A percentile compares a stretch with the other conserved stretches of the same genome.
Conservation (phyloP, 2,329 filamentous ascomycete species). For the Dactylellina drechsleri region DNA sequence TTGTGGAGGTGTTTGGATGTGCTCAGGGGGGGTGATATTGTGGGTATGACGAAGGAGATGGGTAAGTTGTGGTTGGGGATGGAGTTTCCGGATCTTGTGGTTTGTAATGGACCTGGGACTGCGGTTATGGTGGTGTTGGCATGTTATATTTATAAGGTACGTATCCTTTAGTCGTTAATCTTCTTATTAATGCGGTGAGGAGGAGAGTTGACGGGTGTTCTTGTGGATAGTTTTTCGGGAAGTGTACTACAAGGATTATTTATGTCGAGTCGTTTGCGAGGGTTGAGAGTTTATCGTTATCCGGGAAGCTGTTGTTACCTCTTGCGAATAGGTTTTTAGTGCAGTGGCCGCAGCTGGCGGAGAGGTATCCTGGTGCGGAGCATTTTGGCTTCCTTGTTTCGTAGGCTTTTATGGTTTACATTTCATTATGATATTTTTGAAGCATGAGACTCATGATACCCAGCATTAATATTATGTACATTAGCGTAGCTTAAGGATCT, state of each 20-base stretch:
- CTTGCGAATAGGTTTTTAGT: conserved; percentile 58
- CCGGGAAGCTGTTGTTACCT: conserved; percentile 76
- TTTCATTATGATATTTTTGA: neutral
- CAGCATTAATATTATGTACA: conserved; percentile 52
- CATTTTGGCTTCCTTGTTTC: conserved; percentile 58
- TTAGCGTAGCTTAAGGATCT: conserved; percentile 34
- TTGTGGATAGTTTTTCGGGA: conserved; percentile 61
- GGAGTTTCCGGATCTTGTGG: conserved; percentile 56
- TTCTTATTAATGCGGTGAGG: neutral
- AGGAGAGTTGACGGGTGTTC: neutral
- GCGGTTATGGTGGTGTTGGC: conserved; percentile 58
- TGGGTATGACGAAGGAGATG: conserved; percentile 38
- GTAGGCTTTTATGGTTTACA: neutral
- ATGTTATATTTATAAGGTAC: conserved; percentile 56
- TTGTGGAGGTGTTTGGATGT: conserved; percentile 65
- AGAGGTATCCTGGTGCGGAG: conserved; percentile 56
- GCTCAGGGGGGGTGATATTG: conserved; percentile 64
- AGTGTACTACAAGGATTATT: conserved; percentile 75
- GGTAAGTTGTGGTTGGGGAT: conserved; percentile 43
- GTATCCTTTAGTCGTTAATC: neutral
- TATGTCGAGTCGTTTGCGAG: conserved; percentile 95
- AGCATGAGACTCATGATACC: conserved; percentile 36
- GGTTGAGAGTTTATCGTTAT: conserved; percentile 82
- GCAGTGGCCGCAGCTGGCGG: conserved; percentile 57
- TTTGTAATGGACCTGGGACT: conserved; percentile 58